Evolutionary conservation across 176 grass and related monocot genomes (phyloP).

Genomic region (Alloteropsis semialata): DNA sequence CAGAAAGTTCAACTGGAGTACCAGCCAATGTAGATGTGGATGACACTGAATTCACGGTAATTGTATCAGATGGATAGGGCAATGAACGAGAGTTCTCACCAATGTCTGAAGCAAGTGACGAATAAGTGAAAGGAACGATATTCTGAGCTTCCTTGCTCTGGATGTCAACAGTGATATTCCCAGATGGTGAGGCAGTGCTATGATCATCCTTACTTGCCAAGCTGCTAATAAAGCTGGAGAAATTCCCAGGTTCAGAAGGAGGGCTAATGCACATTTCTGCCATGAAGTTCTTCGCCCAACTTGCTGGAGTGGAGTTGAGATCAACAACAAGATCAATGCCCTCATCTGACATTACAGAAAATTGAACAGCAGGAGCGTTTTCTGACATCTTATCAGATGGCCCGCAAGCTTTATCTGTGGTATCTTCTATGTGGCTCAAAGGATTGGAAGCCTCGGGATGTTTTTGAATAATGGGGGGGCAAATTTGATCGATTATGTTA

Average conservation of each 20-base stretch:
- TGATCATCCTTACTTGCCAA: conserved; percentile 47
- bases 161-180: conserved; percentile 37
- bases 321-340: conserved; percentile 82
- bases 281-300: conserved; percentile 59
- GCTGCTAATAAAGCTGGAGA: conserved; percentile 46
- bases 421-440: background rate
- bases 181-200: conserved; percentile 30
- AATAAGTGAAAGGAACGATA: conserved; percentile 45
- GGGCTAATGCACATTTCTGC: conserved; percentile 36
- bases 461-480: conserved; percentile 3
- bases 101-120: conserved; percentile 68
- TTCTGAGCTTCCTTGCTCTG: conserved; percentile 39
- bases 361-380: conserved; percentile 56
- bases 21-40: conserved; percentile 45
- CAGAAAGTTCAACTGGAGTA: conserved; percentile 39
- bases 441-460: background rate
- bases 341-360: conserved; percentile 74
- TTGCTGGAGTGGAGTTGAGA: conserved; percentile 61
- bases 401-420: conserved; percentile 21
- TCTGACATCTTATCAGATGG: conserved; percentile 32
- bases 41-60: conserved; percentile 44
- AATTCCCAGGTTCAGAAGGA: conserved; percentile 36
- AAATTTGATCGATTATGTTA: conserved; percentile 25
- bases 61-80: conserved; percentile 37
- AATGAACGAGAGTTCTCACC: conserved; percentile 52